phyloP scores from a whole-genome alignment of 164 flowering plant genomes.

The Buxus sempervirens region DNA sequence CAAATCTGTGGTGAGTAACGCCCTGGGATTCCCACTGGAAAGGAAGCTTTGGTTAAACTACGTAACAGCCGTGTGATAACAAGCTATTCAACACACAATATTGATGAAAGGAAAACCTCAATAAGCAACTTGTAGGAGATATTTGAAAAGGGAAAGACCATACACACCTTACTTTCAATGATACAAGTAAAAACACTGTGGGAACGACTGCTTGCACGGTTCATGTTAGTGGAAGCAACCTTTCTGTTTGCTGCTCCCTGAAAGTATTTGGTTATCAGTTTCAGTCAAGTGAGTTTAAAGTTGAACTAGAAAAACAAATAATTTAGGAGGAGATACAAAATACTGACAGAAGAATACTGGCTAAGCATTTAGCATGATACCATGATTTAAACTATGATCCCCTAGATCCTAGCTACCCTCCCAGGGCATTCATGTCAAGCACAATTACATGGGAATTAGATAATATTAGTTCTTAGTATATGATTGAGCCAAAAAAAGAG shows the following conservation, averaged over 20 bases:
- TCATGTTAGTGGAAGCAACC: constrained; percentile 99
- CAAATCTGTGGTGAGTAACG: constrained; percentile 88
- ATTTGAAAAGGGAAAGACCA: neutral
- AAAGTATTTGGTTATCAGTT: constrained; percentile 4
- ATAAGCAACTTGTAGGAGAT: neutral
- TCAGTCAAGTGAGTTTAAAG: neutral
- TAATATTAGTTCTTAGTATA: too few species aligned
- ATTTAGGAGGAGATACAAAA: neutral
- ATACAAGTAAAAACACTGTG: constrained; percentile 95
- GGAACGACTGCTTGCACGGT: constrained; percentile 97
- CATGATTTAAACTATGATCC: neutral
- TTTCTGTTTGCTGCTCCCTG: constrained; percentile 98
- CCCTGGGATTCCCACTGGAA: constrained; percentile 95
- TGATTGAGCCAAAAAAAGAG: too few species aligned
- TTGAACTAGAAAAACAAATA: neutral
- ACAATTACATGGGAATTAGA: too few species aligned
- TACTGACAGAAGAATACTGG: neutral
- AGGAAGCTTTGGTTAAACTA: constrained; percentile 2
- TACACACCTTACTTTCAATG: constrained; percentile 82
- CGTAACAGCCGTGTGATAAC: neutral
- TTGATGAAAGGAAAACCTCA: neutral
- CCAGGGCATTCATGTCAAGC: too few species aligned
- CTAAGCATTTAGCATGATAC: neutral
- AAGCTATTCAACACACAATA: too few species aligned
- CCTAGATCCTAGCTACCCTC: too few species aligned